Conservation (phyloP, 140 eudicot genomes). For the Senecio squalidus region DNA sequence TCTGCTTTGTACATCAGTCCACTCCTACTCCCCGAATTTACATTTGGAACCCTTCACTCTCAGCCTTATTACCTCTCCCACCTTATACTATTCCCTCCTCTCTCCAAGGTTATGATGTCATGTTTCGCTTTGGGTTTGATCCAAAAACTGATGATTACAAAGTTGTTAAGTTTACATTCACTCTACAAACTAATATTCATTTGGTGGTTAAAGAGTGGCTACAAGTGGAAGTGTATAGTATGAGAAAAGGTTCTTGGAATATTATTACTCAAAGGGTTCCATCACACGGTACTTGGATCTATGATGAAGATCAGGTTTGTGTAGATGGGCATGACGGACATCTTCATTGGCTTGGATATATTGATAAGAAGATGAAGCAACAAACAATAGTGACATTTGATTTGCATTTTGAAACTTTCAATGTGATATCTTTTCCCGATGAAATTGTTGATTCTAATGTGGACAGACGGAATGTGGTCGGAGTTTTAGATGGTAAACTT, state of each 20-base stretch:
- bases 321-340: conserved; percentile 3
- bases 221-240: conserved; percentile 14
- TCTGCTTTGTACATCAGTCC: neutral
- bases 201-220: neutral
- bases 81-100: neutral
- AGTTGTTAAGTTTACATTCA: neutral
- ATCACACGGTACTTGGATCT: neutral
- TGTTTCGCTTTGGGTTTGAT: conserved; percentile 12
- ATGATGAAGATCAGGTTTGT: neutral
- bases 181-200: neutral
- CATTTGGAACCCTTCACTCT: conserved; percentile 2
- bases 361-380: neutral
- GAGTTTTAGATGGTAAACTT: neutral
- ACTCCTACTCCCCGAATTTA: neutral
- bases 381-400: conserved; percentile 6
- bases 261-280: conserved; percentile 5
- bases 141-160: conserved; percentile 17
- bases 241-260: conserved; percentile 4
- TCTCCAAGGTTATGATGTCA: neutral
- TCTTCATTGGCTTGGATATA: neutral
- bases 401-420: neutral
- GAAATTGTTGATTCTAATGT: neutral
- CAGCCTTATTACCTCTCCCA: neutral
- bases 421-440: neutral
- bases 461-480: neutral